These are phyloP conservation scores for Adansonia digitata DNA, from an alignment of 345 rosid species.

Conservation along the genomic window DNA sequence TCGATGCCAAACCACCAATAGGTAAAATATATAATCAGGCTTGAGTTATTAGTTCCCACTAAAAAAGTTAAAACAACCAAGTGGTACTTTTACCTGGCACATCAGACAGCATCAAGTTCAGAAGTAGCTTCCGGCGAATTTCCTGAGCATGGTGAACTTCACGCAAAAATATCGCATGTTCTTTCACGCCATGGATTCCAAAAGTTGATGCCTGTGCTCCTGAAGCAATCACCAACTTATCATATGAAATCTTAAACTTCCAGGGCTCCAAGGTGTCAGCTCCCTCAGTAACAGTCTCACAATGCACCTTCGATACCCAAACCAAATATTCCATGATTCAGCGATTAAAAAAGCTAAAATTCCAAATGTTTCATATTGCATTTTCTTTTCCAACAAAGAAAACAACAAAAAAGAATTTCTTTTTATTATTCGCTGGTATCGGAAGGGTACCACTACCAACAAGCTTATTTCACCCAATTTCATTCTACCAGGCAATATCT, in stretches of 20 bases:
- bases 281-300: constrained; percentile 78
- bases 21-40: background rate
- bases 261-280: constrained; percentile 45
- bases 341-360: background rate
- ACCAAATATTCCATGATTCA: constrained; percentile 8
- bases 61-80: background rate
- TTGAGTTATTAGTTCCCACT: background rate
- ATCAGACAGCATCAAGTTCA: constrained; percentile 94
- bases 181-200: constrained; percentile 72
- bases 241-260: constrained; percentile 77
- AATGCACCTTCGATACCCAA: constrained; percentile 50
- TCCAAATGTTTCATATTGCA: background rate
- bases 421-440: background rate
- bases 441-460: background rate
- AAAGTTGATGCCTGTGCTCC: constrained; percentile 89
- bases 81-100: constrained; percentile 50
- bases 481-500: background rate
- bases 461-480: background rate
- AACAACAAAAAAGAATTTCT: background rate
- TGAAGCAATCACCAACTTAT: constrained; percentile 74
- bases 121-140: constrained; percentile 79
- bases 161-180: constrained; percentile 74
- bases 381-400: background rate
- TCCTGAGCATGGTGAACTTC: constrained; percentile 97
- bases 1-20: constrained; percentile 12